Evolutionary conservation across 108 stramenopile species (phyloP), one percentile per base, ranked within the genome.

Genomic region (Heterococcus sp.): DNA sequence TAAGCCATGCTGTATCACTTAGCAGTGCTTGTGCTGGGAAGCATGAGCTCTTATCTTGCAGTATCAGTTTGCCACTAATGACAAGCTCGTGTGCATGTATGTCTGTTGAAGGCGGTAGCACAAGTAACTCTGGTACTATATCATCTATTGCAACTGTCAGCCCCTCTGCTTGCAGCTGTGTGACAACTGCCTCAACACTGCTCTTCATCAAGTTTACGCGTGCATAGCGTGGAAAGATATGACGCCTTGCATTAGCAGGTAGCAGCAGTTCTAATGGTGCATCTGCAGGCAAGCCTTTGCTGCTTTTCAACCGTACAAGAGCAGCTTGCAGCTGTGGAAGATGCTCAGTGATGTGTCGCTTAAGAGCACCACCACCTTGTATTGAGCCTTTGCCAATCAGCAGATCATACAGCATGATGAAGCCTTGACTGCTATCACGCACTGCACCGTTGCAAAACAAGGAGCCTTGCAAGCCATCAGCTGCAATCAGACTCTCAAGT

Each of bases 11-110:
- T 37, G 78, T 77, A 33, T 82, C 84, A 0, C 76, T 37, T 33
- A 91, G 87, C 80, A 99, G 82, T 31, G 91, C 94, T 26, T 97
- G 82, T 32, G 96, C 95, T 1, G 96, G 92, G 88, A 99, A 96
- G 84, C 98, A 99, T 36, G 90, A 91, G 21, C 91, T 89, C 73
- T 97, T 97, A 86, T 98, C 98, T 40, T 81, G 79, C 28, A 84
- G 75, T 26, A 84, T 70, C n/a, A 84, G 75, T 2, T 65, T 38
- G 32, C 83, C 92, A 38, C 73, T 35, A 69, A 37, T 58, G 39
- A 88, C 87, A 32, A 88, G 75, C 32, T 74, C 35, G 69, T 87
- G 87, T 1, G 84, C 85, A 72, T 86, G 87, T 11, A 87, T 76
- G 70, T 87, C 86, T 35, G 85, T 87, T 1, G 82, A 82, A 5